Base-by-base conservation (phyloP, 768 basidiomycete species). In the Boletus tomentosulus region DNA sequence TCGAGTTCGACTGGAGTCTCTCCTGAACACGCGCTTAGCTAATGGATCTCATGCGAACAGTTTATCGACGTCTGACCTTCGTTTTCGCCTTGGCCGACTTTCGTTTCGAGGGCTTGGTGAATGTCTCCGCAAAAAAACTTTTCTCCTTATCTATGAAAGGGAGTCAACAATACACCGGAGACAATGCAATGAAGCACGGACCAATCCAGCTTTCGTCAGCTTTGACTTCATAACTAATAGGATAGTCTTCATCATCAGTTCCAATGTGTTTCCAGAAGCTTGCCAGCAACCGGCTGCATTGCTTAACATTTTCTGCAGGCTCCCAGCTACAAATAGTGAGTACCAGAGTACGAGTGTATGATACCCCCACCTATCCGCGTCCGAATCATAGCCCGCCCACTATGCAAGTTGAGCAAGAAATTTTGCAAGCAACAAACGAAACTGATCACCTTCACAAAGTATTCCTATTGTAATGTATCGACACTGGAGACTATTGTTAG, bases 201-300 rank as follows among this genome's bases (percentile, higher is more conserved):
- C 87, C 66, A 22, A 88, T 88, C 86, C 86, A 89, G 13, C 68
- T 65, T 11, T 71, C 58, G 0, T 63, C 61, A 15, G 86, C 79
- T n/a, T 62, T 38, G 12, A 77, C 64, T 13, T 67, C 68, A 43
- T 78, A 70, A 8, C 82, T 84, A 31, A 75, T 53, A 10, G 57
- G 42, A 66, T 85, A 85, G 60, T 86, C 83, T 0, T 74, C 46
- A 49, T 86, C 64, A 54, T 87, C 83, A 16, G 66, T 64, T 1
- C 86, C 86, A 19, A 88, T 59, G 48, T 85, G 75, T 6, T 67
- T 63, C 84, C 84, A 86, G 64, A 89, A 89, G 56, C 81, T 83
- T n/a, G 66, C 56, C 25, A 87, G 68, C 15, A 89, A 73, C 19
- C 82, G 76, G 15, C 77, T 67, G 62, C 87, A 89, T 27, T 76